Evolutionary conservation across 2,329 filamentous ascomycete genomes (phyloP).

Genomic region (Hymenoscyphus scutula): DNA sequence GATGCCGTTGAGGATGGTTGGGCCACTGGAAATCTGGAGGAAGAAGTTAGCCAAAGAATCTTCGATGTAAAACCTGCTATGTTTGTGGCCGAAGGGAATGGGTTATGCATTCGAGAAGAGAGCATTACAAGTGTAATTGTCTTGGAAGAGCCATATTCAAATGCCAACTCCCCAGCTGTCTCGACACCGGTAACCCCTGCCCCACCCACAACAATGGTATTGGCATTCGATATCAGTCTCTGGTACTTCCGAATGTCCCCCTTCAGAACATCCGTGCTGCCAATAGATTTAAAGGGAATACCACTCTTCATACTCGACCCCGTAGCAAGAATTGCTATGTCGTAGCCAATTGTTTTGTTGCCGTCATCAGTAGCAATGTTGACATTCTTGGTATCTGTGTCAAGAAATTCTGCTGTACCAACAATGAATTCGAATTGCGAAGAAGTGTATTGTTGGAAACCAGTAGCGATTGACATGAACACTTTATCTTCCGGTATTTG

Average conservation of each 20-base stretch:
- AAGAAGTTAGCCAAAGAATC: background rate
- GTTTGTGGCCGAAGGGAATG: background rate
- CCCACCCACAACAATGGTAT: slow-evolving; percentile 36
- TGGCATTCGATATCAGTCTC: slow-evolving; percentile 26
- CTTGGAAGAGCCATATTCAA: slow-evolving; percentile 32
- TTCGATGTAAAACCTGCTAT: background rate
- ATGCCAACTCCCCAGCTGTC: slow-evolving; percentile 30
- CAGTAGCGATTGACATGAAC: slow-evolving; percentile 41
- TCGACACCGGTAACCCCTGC: slow-evolving; percentile 39
- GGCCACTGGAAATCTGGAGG: slow-evolving; percentile 33
- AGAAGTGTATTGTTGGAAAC: slow-evolving; percentile 48
- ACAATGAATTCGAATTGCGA: slow-evolving; percentile 52
- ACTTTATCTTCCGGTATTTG: slow-evolving; percentile 44
- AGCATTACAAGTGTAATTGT: slow-evolving; percentile 30
- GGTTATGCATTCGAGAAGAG: background rate
- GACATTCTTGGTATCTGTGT: slow-evolving; percentile 44
- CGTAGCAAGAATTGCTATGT: slow-evolving; percentile 55
- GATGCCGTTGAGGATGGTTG: slow-evolving; percentile 30
- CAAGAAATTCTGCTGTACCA: slow-evolving; percentile 47
- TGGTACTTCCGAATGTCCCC: slow-evolving; percentile 27
- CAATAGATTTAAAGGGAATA: slow-evolving; percentile 51
- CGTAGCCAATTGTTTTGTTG: slow-evolving; percentile 43
- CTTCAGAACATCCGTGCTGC: slow-evolving; percentile 38
- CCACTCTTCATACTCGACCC: slow-evolving; percentile 44
- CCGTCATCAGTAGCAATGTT: slow-evolving; percentile 39